Evolutionary conservation across 106 monocot genomes (phyloP), one percentile per base, ranked within the genome.

Genomic region (Amphibolis antarctica): DNA sequence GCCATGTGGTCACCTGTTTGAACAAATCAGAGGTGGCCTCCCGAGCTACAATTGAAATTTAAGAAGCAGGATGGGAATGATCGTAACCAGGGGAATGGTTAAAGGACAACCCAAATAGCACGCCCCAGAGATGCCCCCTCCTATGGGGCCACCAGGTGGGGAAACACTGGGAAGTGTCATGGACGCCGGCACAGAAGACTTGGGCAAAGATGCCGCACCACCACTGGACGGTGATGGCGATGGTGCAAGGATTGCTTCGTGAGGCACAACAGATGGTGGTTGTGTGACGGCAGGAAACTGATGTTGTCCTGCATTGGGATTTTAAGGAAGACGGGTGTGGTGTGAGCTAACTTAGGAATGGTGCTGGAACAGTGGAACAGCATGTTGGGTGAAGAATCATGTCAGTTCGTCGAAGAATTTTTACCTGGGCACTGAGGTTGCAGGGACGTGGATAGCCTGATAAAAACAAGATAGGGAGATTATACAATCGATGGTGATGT

Each of bases 391-490:
- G 20, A 51, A 2, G 13, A 6, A 4, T 12, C 42, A 60, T 15
- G 21, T 24, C 17, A 42, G 4, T 21, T 11, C 42, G 4, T 44
- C 23, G 36, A 46, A 0, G 21, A 14, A n/a, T n/a, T n/a, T n/a
- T 75, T 77, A 86, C 91, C 81, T 55, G 92, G 85, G 28, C 92
- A 92, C 55, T 51, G 70, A 20, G 92, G 84, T 69, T 92, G 92
- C 25, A 92, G 75, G 53, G 75, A 72, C 53, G 77, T 80, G 59
- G 81, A 74, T 20, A 85, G 42, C 80, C 92, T 92, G 68, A 59
- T 74, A n/a, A 31, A 43, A 44, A 12, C n/a, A n/a, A 25, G 25
- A 26, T 14, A 24, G 21, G 46, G 25, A 72, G 62, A 51, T 1
- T 17, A 4, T 21, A 50, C 19, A 28, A 62, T n/a, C n/a, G n/a